A percentile compares a stretch with the other conserved stretches of the same genome.
Evolutionary conservation across 306 rosid genomes (phyloP).

Genomic region (Prosopis cineraria): DNA sequence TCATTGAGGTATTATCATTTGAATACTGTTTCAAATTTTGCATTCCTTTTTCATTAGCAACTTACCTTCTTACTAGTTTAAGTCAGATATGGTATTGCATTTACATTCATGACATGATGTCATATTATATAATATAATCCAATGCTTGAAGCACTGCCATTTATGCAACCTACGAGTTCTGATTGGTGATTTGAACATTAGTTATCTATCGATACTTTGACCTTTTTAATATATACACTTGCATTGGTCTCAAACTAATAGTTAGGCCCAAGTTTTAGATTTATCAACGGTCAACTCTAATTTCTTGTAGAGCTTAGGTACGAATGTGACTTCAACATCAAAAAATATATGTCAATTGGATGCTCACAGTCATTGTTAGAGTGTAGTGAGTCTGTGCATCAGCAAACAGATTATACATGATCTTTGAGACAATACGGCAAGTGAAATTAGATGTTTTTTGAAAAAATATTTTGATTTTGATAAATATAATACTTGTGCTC

Average conservation of each 20-base stretch:
- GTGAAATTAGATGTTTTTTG: neutral
- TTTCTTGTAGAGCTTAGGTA: constrained; percentile 1
- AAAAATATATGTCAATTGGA: neutral
- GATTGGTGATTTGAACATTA: constrained; percentile 12
- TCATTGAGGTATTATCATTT: constrained; percentile 56
- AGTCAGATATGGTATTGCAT: neutral
- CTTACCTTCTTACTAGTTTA: constrained; percentile 9
- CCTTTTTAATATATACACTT: constrained; percentile 7
- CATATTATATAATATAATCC: neutral
- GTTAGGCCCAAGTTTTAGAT: constrained; percentile 4
- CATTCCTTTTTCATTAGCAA: neutral
- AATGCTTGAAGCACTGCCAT: neutral
- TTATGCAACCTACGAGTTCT: constrained; percentile 7
- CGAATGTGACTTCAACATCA: neutral
- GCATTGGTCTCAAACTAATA: neutral
- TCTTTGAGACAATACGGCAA: neutral
- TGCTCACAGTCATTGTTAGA: neutral
- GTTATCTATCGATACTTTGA: constrained; percentile 2
- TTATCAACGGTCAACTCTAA: neutral
- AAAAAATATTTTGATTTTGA: neutral
- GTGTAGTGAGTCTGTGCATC: neutral
- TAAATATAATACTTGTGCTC: neutral
- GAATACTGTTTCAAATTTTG: constrained; percentile 13
- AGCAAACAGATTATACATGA: constrained; percentile 2
- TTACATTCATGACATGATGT: constrained; percentile 14